These are phyloP conservation scores for Suhomyces prunicola DNA, from an alignment of 805 yeast species.

Conservation along the genomic window DNA sequence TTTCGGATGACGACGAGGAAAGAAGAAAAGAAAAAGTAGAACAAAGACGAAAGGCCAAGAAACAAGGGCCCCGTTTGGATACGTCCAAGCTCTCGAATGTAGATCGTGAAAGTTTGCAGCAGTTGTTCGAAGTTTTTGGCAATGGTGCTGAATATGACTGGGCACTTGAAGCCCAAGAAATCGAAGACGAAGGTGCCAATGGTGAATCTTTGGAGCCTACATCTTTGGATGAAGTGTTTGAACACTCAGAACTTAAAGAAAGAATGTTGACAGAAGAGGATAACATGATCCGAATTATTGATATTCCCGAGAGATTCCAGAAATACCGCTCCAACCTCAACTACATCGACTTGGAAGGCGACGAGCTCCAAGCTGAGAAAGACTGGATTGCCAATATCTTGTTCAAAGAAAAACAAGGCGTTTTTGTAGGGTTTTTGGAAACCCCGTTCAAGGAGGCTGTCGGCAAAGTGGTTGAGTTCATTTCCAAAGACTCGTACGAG, in stretches of 20 bases:
- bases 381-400: constrained; percentile 75
- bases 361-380: constrained; percentile 69
- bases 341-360: constrained; percentile 64
- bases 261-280: constrained; percentile 91
- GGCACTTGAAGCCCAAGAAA: constrained; percentile 90
- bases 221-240: constrained; percentile 85
- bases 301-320: constrained; percentile 91
- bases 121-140: constrained; percentile 92
- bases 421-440: constrained; percentile 36
- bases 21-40: constrained; percentile 32
- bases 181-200: constrained; percentile 49
- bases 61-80: constrained; percentile 45
- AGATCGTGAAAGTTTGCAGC: constrained; percentile 90
- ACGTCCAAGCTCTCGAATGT: constrained; percentile 58
- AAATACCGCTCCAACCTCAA: constrained; percentile 64
- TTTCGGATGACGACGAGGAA: constrained; percentile 72
- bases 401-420: constrained; percentile 50
- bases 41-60: constrained; percentile 31
- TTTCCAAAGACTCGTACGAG: constrained; percentile 76
- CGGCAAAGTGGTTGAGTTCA: constrained; percentile 63
- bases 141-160: constrained; percentile 97
- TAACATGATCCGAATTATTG: constrained; percentile 79
- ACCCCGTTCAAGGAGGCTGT: constrained; percentile 68
- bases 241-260: constrained; percentile 87
- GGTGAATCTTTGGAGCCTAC: constrained; percentile 54